These are phyloP conservation scores for Dichotomopilus funicola DNA, from an alignment of 2,329 filamentous ascomycete genomes.

Conservation along the genomic window DNA sequence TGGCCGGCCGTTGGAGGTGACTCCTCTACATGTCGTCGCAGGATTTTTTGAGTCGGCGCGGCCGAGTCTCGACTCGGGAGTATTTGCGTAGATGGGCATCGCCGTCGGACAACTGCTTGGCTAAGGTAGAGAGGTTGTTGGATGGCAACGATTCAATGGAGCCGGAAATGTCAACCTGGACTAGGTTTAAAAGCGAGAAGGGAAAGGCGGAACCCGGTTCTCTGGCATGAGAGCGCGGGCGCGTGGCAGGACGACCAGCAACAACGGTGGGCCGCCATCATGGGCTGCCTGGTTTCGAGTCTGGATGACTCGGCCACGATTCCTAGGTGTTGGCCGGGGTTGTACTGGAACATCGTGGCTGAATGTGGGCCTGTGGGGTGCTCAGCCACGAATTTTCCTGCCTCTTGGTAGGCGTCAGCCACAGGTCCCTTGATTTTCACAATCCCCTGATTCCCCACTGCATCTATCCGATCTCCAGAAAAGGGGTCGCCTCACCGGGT, in stretches of 20 bases:
- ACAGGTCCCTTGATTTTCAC: no score
- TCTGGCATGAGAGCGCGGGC: neutral
- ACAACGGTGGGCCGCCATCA: conserved; percentile 13
- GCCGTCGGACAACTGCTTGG: neutral
- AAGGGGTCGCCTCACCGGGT: neutral
- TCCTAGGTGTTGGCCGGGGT: conserved; percentile 6
- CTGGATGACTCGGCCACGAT: conserved; percentile 5
- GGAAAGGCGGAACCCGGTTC: neutral
- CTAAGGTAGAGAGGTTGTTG: neutral
- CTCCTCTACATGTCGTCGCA: conserved; percentile 76
- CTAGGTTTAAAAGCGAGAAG: neutral
- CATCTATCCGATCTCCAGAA: neutral
- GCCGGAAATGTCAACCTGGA: neutral
- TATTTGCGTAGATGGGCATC: conserved; percentile 55
- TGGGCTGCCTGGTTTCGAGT: conserved; percentile 6
- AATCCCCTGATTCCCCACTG: neutral
- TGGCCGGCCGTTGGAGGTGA: conserved; percentile 74
- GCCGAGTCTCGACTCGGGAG: conserved; percentile 71
- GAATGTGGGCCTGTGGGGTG: neutral
- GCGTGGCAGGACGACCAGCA: conserved; percentile 1
- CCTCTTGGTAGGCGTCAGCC: no score
- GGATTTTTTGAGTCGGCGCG: conserved; percentile 83
- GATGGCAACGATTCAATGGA: neutral
- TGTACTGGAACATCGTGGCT: conserved; percentile 1
- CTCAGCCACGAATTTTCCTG: neutral